Percentiles rank a stretch among this genome's conserved stretches.
Conservation (phyloP, 257 asterid species). For the Cruciata laevipes region DNA sequence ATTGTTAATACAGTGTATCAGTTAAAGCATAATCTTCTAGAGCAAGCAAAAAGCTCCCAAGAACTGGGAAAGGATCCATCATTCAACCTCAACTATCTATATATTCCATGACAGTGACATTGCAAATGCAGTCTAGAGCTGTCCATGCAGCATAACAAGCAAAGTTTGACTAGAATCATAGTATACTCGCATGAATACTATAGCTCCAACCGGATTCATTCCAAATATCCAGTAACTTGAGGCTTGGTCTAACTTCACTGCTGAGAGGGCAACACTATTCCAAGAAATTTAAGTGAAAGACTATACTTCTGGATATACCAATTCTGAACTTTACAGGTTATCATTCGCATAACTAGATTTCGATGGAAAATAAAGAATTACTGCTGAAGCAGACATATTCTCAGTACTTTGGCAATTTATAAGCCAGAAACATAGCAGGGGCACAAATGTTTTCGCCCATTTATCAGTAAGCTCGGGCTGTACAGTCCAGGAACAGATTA, state of each 20-base stretch:
- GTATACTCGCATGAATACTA: background rate
- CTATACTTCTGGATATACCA: background rate
- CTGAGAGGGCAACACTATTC: background rate
- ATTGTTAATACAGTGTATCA: slow-evolving; percentile 37
- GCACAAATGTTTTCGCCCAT: too few relatives aligned
- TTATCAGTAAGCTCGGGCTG: too few relatives aligned
- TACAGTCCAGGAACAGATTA: too few relatives aligned
- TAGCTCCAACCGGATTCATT: background rate
- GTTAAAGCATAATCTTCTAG: slow-evolving; percentile 12
- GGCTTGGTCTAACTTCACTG: background rate
- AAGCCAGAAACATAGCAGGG: too few relatives aligned
- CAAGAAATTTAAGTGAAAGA: background rate
- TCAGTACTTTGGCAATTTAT: background rate
- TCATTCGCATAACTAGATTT: background rate
- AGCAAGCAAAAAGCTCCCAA: background rate
- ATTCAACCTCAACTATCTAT: background rate
- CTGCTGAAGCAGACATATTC: background rate
- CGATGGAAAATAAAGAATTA: background rate
- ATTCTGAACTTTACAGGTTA: background rate
- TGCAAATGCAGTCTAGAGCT: background rate
- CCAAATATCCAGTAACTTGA: background rate
- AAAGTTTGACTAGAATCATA: background rate
- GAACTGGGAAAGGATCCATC: background rate
- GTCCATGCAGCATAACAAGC: background rate
- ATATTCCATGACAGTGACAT: background rate